Conservation (phyloP, 805 yeast genomes). For the baker's yeast (Saccharomyces cerevisiae) region DNA sequence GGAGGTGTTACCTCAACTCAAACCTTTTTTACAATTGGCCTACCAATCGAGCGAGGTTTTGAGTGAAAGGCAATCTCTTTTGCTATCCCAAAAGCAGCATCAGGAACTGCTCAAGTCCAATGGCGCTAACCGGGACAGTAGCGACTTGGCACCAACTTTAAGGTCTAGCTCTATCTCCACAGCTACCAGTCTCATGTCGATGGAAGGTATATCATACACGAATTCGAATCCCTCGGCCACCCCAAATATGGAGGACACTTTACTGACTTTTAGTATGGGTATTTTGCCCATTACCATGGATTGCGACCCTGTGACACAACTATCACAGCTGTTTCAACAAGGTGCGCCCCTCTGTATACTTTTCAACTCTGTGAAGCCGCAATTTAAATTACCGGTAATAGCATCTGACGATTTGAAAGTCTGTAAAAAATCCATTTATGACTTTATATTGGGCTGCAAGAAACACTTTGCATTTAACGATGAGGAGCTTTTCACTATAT, state of each 20-base stretch:
- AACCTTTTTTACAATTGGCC: slow-evolving; percentile 58
- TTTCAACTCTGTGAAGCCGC: slow-evolving; percentile 62
- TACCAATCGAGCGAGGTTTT: slow-evolving; percentile 56
- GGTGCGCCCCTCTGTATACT: slow-evolving; percentile 87
- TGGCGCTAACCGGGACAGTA: slow-evolving; percentile 9
- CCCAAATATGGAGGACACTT: slow-evolving; percentile 27
- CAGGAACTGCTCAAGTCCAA: slow-evolving; percentile 8
- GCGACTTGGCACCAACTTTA: slow-evolving; percentile 15
- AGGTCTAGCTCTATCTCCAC: slow-evolving; percentile 32
- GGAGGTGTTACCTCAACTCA: slow-evolving; percentile 55
- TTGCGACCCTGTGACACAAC: slow-evolving; percentile 87
- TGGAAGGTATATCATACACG: slow-evolving; percentile 21
- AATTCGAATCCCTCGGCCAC: slow-evolving; percentile 16
- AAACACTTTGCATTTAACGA: slow-evolving; percentile 65
- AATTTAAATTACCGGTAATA: slow-evolving; percentile 51
- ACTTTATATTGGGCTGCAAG: slow-evolving; percentile 81
- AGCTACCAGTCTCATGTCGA: slow-evolving; percentile 21
- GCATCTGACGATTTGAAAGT: slow-evolving; percentile 74
- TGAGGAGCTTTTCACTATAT: slow-evolving; percentile 78
- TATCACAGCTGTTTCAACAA: slow-evolving; percentile 81
- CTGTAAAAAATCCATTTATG: slow-evolving; percentile 84
- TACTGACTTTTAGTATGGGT: slow-evolving; percentile 64
- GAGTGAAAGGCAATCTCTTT: slow-evolving; percentile 63
- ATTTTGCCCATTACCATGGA: slow-evolving; percentile 62
- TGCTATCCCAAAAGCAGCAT: slow-evolving; percentile 35